Base-by-base conservation (phyloP, 2,329 filamentous ascomycete genomes). In the Fragosphaeria purpurea region DNA sequence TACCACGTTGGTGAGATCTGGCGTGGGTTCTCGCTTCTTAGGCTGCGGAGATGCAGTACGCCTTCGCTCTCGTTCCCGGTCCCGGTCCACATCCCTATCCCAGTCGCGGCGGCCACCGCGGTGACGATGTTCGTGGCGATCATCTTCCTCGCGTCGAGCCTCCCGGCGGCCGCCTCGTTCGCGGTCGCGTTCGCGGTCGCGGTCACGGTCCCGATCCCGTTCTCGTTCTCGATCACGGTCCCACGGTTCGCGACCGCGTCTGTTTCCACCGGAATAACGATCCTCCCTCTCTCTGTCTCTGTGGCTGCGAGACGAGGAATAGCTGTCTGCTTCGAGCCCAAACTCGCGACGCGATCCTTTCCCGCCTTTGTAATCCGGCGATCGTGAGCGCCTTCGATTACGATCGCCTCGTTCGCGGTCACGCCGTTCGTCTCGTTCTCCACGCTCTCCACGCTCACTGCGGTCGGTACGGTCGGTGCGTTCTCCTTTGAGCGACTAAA, bases 11-110 rank as follows among this genome's bases (percentile, higher is more conserved):
- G 90, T 94, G 63, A 99, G 74, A 66, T 99, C 94, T 38, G 93
- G 94, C 1, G 93, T 98, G 7, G 93, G 88, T 68, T 98, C 93
- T 66, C 88, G 85, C 72, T 91, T 93, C 74, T 94, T 94, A 8
- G 83, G 82, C 33, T 87, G 86, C 39, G 89, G 87, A 43, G 84
- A 86, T 13, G 85, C 80, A 61, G 86, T 95, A 59, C 86, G 83
- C 60, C 81, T 83, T 57, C 80, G 79, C 53, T 79, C 76, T 44
- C 75, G 71, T 47, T 76, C 77, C 60, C 75, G 71, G 58, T 79
- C 63, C 48, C 67, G 38, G 35, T 50, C 50, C n/a, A 50, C 44
- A 22, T 50, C 61, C 12, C 66, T 48, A 63, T 66, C 37, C 62
- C 62, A 76, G 50, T 83, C 80, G 62, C 72, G 73, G 50, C 11